Percentiles rank a stretch among this genome's conserved stretches.
These are phyloP conservation scores for Linnemannia elongata DNA, from an alignment of 192 early-diverging fungal genomes.

Conservation along the genomic window DNA sequence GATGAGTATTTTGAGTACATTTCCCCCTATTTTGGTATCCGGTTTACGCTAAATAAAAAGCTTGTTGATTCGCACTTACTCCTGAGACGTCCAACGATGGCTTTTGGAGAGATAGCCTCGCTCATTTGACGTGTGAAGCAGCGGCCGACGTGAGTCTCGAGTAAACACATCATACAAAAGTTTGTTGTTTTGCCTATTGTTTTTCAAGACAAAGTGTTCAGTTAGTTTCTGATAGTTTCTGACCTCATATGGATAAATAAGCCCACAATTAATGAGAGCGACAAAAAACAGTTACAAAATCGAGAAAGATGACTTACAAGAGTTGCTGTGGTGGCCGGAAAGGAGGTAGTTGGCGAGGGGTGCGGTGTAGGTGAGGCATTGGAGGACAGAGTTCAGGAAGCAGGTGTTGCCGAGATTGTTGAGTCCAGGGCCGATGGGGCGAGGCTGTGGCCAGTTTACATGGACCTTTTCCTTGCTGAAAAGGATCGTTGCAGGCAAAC, in stretches of 20 bases:
- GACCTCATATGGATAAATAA: background rate
- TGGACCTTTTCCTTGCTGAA: constrained; percentile 71
- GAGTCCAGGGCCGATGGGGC: constrained; percentile 76
- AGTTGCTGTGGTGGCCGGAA: constrained; percentile 66
- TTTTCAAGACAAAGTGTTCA: background rate
- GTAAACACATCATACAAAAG: constrained; percentile 81
- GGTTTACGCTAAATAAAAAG: background rate
- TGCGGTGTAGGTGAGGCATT: constrained; percentile 84
- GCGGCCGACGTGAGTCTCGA: constrained; percentile 75
- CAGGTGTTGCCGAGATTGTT: constrained; percentile 84
- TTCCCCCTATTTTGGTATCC: too few relatives aligned
- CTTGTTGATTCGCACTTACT: constrained; percentile 49
- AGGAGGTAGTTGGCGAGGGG: constrained; percentile 79
- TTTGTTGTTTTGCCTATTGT: constrained; percentile 61
- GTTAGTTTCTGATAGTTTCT: background rate
- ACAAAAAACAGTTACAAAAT: background rate
- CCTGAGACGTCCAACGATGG: constrained; percentile 74
- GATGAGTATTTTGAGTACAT: background rate
- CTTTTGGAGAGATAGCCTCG: constrained; percentile 72
- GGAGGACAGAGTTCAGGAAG: constrained; percentile 84
- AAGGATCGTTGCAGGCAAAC: constrained; percentile 57
- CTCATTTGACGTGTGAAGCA: constrained; percentile 63
- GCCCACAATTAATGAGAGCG: background rate
- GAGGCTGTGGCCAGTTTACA: constrained; percentile 66
- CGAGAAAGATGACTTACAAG: constrained; percentile 62